Percentiles rank a stretch among this genome's conserved stretches.
Evolutionary conservation across 1,284 basidiomycete species (phyloP).

Genomic region (Cryptococcus sp.): DNA sequence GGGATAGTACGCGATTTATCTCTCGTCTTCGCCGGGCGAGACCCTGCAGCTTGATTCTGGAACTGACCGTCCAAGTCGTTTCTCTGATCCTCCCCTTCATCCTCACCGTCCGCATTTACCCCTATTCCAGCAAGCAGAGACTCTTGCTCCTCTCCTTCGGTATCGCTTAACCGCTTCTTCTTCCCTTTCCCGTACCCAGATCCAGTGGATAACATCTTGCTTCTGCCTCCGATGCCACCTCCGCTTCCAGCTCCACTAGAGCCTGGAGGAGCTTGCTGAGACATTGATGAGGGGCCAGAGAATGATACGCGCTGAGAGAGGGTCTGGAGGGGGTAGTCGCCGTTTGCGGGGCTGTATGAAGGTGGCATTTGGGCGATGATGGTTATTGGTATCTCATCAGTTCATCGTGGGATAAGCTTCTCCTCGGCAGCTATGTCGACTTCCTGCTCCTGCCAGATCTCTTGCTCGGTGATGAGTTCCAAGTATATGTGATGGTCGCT

Average conservation of each 20-base stretch:
- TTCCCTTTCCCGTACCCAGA: slow-evolving; percentile 18
- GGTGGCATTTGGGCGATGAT: too few relatives aligned
- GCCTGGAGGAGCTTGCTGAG: slow-evolving; percentile 6
- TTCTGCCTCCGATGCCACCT: background rate
- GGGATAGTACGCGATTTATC: slow-evolving; percentile 76
- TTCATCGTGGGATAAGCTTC: too few relatives aligned
- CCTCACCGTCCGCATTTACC: slow-evolving; percentile 21
- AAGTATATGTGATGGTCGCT: too few relatives aligned
- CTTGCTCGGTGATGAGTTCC: too few relatives aligned
- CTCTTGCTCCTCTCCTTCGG: slow-evolving; percentile 22
- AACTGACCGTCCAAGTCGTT: slow-evolving; percentile 6
- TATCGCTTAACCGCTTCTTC: slow-evolving; percentile 42
- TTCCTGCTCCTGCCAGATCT: too few relatives aligned
- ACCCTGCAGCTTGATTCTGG: slow-evolving; percentile 4
- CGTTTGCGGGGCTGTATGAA: too few relatives aligned
- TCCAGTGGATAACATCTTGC: background rate
- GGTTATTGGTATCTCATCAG: too few relatives aligned
- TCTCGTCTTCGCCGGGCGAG: slow-evolving; percentile 46
- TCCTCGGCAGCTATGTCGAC: too few relatives aligned
- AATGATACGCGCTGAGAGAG: slow-evolving; percentile 23
- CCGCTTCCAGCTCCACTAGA: background rate
- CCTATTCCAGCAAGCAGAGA: slow-evolving; percentile 8
- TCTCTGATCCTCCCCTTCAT: slow-evolving; percentile 17
- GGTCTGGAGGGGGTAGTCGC: slow-evolving; percentile 17
- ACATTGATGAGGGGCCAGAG: slow-evolving; percentile 4